These are phyloP conservation scores for Leccinum huronense DNA, from an alignment of 1,284 basidiomycete species.

Conservation along the genomic window DNA sequence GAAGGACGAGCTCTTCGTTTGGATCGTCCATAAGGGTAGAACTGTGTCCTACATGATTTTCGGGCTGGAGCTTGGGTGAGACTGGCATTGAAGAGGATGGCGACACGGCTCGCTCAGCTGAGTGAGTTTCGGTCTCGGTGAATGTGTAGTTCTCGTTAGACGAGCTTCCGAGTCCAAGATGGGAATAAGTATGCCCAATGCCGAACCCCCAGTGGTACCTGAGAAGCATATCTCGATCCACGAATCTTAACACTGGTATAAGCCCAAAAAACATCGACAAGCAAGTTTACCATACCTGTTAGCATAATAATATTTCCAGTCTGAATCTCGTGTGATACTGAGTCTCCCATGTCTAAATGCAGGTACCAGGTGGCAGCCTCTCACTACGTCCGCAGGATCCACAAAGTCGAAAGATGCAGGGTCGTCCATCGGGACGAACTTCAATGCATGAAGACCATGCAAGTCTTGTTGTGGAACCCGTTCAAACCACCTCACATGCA, in stretches of 20 bases:
- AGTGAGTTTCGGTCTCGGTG: neutral
- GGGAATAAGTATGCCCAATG: conserved; percentile 2
- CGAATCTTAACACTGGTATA: conserved; percentile 9
- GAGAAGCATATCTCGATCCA: conserved; percentile 12
- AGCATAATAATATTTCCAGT: conserved; percentile 1
- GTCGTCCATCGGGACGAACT: neutral
- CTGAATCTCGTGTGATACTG: neutral
- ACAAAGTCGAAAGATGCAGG: neutral
- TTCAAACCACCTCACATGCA: neutral
- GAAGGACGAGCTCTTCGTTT: neutral
- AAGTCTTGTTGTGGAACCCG: neutral
- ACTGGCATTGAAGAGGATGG: neutral
- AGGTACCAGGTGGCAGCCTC: neutral
- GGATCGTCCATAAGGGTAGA: neutral
- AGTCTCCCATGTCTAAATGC: neutral
- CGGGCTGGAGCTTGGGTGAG: neutral
- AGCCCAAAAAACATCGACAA: neutral
- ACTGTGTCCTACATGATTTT: neutral
- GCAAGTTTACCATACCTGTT: neutral
- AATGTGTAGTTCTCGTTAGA: neutral
- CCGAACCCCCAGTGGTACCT: conserved; percentile 8
- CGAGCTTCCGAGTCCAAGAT: neutral
- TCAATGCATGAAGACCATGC: neutral
- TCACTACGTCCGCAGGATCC: neutral
- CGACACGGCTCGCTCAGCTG: neutral